Base-by-base conservation (phyloP, 768 basidiomycete species). In the Pluteus cervinus region DNA sequence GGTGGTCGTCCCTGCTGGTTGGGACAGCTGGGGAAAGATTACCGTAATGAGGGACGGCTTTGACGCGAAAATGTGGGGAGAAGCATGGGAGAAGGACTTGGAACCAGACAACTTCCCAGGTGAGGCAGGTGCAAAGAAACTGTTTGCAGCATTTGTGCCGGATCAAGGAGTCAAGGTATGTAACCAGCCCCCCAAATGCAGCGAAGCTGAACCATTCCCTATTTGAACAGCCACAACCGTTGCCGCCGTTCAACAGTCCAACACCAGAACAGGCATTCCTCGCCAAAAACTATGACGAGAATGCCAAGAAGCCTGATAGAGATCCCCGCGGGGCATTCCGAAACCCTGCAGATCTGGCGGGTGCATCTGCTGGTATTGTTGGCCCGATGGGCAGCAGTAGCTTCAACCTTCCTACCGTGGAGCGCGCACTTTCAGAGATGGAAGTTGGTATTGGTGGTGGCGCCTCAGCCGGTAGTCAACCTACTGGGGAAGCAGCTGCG, bases 1-100 rank as follows among this genome's bases (percentile, higher is more conserved):
- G 9, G 83, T 97, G 36, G 76, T 96, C 29, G 80, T 98, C 5
- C 96, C 94, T 1, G 76, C 89, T 2, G 96, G 96, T 1, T 99
- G 96, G 96, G 96, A 98, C 54, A 89, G 86, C 47, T 96, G 90
- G 87, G 92, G 93, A 0, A 98, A 97, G 66, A 94, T 97, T 40
- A 68, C 73, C 2, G 84, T 97, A 1, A 62, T 98, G 38, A 65
- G 91, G 39, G 96, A 98, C 26, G 87, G 87, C 1, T 99, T 97
- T 49, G 91, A 96, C 37, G 79, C 86, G 1, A 81, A 77, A 43
- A 53, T 66, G 32, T 86, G 82, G 79, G 84, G 80, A 3, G 83
- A 86, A 40, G 83, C 79, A 26, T 89, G 80, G 82, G 86, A 86
- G 45, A 62, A 66, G 25, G 86, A 90, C 46, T 55, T 90, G 10